Evolutionary conservation across 768 basidiomycete genomes (phyloP), one percentile per base, ranked within the genome.

Genomic region (Suillus sp.): DNA sequence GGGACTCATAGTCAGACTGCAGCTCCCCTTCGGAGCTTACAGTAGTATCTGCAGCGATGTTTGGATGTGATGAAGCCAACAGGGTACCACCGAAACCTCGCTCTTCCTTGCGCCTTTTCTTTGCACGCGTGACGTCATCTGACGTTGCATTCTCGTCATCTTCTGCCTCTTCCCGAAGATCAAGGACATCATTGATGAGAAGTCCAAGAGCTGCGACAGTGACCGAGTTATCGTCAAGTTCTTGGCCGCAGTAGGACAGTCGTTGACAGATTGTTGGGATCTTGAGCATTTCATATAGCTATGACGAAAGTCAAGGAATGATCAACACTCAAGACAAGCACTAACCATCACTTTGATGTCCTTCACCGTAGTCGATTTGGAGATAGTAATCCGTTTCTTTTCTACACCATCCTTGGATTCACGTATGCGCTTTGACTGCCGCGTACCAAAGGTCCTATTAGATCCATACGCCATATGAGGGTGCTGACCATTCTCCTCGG

Each of bases 211-310:
- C 85, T 7, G 78, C 83, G 62, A 83, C 77, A 0, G 79, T 81
- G 34, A 73, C 72, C 30, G 79, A 63, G 69, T 85, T 91, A 72
- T 91, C 88, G 3, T 83, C 77, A 1, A 95, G 80, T 74, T 93
- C 92, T 42, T 76, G 74, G 1, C 81, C 84, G 43, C 81, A 78
- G 70, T 86, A 81, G 69, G 85, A 90, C 30, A 95, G 74, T 56
- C 87, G 83, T 71, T 94, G 93, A 64, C 83, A 89, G 61, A 93
- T 91, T 11, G 89, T 88, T 40, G 92, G 89, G 62, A 93, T 87
- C 43, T 79, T 79, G 59, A 88, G 77, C 50, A 82, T 79, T 34
- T 84, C 82, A 53, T 89, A 85, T 48, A 92, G 70, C 92, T 93
- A 67, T 27, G 32, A 57, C 53, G 59, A 64, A 63, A 60, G 38